phyloP scores from a whole-genome alignment of 2,329 filamentous ascomycete genomes.

The Didymella pomorum region DNA sequence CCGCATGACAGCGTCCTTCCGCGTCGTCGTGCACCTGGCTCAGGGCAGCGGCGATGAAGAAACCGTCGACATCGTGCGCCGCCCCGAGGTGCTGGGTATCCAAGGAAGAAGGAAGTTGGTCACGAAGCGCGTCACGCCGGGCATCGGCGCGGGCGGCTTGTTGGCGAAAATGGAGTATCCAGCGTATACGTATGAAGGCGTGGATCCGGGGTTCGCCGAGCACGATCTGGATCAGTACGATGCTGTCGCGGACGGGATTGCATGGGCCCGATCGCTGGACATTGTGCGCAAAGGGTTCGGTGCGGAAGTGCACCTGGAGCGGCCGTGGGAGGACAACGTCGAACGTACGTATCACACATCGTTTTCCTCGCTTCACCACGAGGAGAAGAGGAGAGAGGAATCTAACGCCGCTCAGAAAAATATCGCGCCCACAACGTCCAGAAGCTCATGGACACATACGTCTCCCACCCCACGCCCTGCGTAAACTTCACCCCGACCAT shows the following conservation, averaged over 20 bases:
- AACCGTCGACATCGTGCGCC: conserved; percentile 59
- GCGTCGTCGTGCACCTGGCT: conserved; percentile 67
- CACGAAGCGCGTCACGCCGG: conserved; percentile 59
- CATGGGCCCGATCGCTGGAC: conserved; percentile 72
- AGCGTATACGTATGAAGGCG: conserved; percentile 64
- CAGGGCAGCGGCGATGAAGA: conserved; percentile 47
- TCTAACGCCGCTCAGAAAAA: conserved; percentile 29
- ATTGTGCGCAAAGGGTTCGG: conserved; percentile 68
- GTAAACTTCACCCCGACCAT: conserved; percentile 57
- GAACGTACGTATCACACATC: conserved; percentile 28
- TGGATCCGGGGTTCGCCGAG: conserved; percentile 73
- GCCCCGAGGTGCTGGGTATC: conserved; percentile 61
- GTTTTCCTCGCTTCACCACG: neutral
- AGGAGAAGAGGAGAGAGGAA: too few relatives aligned
- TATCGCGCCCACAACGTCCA: conserved; percentile 47
- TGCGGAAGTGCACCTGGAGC: conserved; percentile 57
- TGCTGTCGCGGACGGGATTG: conserved; percentile 68
- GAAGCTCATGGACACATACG: conserved; percentile 52
- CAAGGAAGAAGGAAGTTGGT: conserved; percentile 60
- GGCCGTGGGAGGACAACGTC: conserved; percentile 54
- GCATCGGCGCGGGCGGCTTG: conserved; percentile 59
- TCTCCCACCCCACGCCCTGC: conserved; percentile 47
- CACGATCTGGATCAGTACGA: conserved; percentile 73
- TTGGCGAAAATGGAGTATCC: conserved; percentile 54
- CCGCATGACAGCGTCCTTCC: conserved; percentile 54